A percentile compares a stretch with the other conserved stretches of the same genome.
Evolutionary conservation across 257 asterid genomes (phyloP).

Genomic region (Salvia splendens): DNA sequence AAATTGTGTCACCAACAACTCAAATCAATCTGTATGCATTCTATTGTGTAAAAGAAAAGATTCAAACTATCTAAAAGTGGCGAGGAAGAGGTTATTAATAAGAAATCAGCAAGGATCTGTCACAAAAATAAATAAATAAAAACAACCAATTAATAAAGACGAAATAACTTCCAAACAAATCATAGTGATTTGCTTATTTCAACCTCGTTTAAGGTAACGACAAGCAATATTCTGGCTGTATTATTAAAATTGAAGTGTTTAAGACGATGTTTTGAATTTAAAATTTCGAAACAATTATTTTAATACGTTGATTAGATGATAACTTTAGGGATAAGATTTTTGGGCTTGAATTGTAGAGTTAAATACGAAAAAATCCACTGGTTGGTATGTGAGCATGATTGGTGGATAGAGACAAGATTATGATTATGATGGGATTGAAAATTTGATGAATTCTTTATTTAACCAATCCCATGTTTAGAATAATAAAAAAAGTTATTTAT

Average conservation of each 20-base stretch:
- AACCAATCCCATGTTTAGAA: background rate
- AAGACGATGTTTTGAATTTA: conserved; percentile 9
- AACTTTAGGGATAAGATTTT: background rate
- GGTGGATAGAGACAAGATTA: conserved; percentile 33
- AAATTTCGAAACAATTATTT: background rate
- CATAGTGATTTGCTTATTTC: conserved; percentile 6
- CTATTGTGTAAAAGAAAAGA: no score
- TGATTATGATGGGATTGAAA: background rate
- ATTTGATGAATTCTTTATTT: background rate
- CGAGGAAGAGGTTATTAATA: no score
- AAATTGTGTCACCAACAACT: no score
- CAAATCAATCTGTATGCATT: no score
- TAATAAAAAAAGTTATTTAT: background rate
- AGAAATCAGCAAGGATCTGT: no score
- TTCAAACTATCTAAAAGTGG: no score
- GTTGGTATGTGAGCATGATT: conserved; percentile 34
- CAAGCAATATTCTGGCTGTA: conserved; percentile 28
- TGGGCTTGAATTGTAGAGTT: conserved; percentile 17
- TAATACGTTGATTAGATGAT: conserved; percentile 12
- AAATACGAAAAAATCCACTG: conserved; percentile 33
- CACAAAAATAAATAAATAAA: no score
- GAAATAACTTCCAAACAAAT: conserved; percentile 21
- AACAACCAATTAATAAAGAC: background rate
- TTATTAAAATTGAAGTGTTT: conserved; percentile 40
- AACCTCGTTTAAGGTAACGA: background rate